These are phyloP conservation scores for Leccinum pellstonianum DNA, from an alignment of 768 basidiomycete genomes.

Conservation along the genomic window DNA sequence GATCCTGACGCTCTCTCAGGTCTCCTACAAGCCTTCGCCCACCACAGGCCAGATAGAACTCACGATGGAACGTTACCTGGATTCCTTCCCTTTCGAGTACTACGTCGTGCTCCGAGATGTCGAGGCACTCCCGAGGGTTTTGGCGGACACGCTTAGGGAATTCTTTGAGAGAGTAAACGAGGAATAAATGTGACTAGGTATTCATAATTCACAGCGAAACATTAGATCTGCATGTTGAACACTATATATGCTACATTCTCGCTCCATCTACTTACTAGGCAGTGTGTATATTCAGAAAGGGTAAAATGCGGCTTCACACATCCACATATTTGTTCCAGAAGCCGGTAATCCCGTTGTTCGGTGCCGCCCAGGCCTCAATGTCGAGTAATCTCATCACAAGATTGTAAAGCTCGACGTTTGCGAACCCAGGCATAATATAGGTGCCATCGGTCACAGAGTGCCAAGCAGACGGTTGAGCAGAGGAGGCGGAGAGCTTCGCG, in stretches of 20 bases:
- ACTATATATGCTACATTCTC: background rate
- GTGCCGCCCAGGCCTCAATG: constrained; percentile 52
- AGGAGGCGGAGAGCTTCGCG: constrained; percentile 48
- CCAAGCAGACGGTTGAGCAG: constrained; percentile 40
- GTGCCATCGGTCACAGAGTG: constrained; percentile 54
- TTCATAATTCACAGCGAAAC: background rate
- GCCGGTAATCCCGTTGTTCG: constrained; percentile 72
- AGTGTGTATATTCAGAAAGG: background rate
- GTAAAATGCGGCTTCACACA: constrained; percentile 1
- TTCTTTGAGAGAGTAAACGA: constrained; percentile 87
- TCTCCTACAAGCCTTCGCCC: constrained; percentile 63
- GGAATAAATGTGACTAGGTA: constrained; percentile 31
- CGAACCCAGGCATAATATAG: constrained; percentile 80
- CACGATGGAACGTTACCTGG: constrained; percentile 84
- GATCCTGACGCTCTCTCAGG: constrained; percentile 91
- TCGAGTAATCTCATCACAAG: constrained; percentile 75
- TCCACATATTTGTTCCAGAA: constrained; percentile 82
- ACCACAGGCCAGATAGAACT: constrained; percentile 74
- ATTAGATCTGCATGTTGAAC: constrained; percentile 2
- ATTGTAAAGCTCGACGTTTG: constrained; percentile 84
- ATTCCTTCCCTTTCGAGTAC: constrained; percentile 97
- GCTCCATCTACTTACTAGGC: background rate
- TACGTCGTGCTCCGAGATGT: constrained; percentile 91
- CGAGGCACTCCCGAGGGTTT: constrained; percentile 87
- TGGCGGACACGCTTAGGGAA: constrained; percentile 86